These are phyloP conservation scores for Solanum medicagineum DNA, from an alignment of 257 asterid species.

Conservation along the genomic window DNA sequence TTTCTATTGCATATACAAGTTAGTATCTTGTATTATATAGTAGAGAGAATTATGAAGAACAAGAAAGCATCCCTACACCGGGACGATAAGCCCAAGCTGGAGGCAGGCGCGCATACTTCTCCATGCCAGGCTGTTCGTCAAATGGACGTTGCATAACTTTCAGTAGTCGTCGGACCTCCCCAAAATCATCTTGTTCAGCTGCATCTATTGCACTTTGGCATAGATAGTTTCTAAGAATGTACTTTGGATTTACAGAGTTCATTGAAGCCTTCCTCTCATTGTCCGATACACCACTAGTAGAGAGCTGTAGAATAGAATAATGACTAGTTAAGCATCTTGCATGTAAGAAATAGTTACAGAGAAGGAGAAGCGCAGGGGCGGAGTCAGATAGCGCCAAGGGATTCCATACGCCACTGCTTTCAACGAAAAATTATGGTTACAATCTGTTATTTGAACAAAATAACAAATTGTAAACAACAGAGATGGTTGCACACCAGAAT, in stretches of 20 bases:
- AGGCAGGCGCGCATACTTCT: conserved; percentile 81
- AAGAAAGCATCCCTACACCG: conserved; percentile 96
- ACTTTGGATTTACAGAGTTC: conserved; percentile 82
- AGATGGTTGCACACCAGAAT: not conserved
- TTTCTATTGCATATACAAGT: conserved; percentile 26
- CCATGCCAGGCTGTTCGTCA: conserved; percentile 97
- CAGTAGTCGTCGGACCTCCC: conserved; percentile 57
- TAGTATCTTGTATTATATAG: not conserved
- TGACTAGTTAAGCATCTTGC: not conserved
- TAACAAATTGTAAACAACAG: not conserved
- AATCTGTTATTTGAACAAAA: not conserved
- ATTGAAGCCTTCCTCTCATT: conserved; percentile 68
- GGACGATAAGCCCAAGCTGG: conserved; percentile 99
- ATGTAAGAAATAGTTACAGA: not conserved
- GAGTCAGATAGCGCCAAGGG: not conserved
- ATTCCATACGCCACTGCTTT: not conserved
- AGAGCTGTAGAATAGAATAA: conserved; percentile 30
- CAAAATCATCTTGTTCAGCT: conserved; percentile 83
- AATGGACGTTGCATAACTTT: conserved; percentile 69
- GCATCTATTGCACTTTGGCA: conserved; percentile 96
- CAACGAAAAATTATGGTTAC: not conserved
- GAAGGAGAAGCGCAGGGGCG: not conserved
- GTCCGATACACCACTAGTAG: conserved; percentile 43
- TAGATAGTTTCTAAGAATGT: conserved; percentile 78
- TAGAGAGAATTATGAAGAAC: conserved; percentile 50